A percentile compares a stretch with the other conserved stretches of the same genome.
These are phyloP conservation scores for Nymphaea thermarum DNA, from an alignment of 164 flowering plant species.

Conservation along the genomic window DNA sequence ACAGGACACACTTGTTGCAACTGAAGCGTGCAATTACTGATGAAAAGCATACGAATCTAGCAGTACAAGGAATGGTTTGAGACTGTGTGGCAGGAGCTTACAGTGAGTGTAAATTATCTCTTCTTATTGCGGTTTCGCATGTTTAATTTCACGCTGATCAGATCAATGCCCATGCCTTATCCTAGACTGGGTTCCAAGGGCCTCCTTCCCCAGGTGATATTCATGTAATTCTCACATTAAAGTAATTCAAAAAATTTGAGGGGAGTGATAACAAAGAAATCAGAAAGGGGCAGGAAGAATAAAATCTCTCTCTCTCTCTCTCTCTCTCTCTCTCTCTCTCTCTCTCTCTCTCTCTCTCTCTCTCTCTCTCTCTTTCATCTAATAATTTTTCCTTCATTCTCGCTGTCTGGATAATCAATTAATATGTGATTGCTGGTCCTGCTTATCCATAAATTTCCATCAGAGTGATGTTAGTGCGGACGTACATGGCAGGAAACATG, in stretches of 20 bases:
- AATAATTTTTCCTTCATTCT: no score
- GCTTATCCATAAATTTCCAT: no score
- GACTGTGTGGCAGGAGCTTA: slow-evolving; percentile 7
- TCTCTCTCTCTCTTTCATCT: no score
- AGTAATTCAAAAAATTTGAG: no score
- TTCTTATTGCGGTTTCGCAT: slow-evolving; percentile 1
- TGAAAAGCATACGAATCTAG: slow-evolving; percentile 9
- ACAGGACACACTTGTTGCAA: slow-evolving; percentile 63
- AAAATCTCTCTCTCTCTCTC: not conserved
- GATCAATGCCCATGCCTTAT: not conserved
- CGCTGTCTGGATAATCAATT: no score
- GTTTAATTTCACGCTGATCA: not conserved
- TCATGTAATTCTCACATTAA: not conserved
- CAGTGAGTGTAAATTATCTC: slow-evolving; percentile 24
- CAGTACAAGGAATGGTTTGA: slow-evolving; percentile 14
- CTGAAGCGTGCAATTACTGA: slow-evolving; percentile 21
- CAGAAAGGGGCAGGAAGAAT: not conserved
- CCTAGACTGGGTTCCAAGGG: not conserved
- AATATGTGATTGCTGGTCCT: no score
- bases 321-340: no score
- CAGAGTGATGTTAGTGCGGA: no score
- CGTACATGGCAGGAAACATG: no score
- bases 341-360: not conserved
- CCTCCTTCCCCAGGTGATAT: not conserved
- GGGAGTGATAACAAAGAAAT: not conserved